Evolutionary conservation across 441 rosid species (phyloP).

Genomic region (Cnidoscolus chayamansa): DNA sequence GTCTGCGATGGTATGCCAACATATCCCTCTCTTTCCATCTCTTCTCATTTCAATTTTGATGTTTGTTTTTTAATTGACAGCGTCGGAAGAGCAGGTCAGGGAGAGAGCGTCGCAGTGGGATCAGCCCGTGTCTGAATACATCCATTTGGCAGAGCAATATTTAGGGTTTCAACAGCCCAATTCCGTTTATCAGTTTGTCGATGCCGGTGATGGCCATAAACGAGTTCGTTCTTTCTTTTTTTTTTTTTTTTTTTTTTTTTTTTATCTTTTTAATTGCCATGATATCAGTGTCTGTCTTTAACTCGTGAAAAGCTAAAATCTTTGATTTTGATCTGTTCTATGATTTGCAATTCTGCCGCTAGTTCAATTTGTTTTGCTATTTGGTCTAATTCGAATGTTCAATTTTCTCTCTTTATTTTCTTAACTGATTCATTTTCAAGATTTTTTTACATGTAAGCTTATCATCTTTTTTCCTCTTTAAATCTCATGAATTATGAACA

Average conservation of each 20-base stretch:
- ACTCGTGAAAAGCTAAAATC: too few species aligned
- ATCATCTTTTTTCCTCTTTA: background rate
- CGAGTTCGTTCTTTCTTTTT: slow-evolving; percentile 41
- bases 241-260: background rate
- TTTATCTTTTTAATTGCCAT: background rate
- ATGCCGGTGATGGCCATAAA: slow-evolving; percentile 59
- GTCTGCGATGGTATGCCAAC: slow-evolving; percentile 50
- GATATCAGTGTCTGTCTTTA: background rate
- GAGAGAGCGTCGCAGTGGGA: slow-evolving; percentile 93
- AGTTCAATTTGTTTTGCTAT: background rate
- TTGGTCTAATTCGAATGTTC: background rate
- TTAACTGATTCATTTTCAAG: background rate
- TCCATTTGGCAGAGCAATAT: slow-evolving; percentile 55
- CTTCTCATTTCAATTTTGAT: background rate
- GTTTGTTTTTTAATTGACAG: slow-evolving; percentile 30
- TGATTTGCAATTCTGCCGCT: too few species aligned
- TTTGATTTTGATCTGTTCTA: too few species aligned
- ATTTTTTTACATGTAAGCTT: background rate
- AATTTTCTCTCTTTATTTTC: background rate
- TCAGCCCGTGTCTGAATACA: slow-evolving; percentile 58
- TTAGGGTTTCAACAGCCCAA: slow-evolving; percentile 70
- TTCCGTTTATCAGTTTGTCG: slow-evolving; percentile 62
- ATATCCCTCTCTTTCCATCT: background rate
- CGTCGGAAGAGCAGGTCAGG: slow-evolving; percentile 65
- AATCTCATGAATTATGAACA: background rate